Evolutionary conservation across 2,329 filamentous ascomycete genomes (phyloP).

Genomic region (Diaporthe citrichinensis): DNA sequence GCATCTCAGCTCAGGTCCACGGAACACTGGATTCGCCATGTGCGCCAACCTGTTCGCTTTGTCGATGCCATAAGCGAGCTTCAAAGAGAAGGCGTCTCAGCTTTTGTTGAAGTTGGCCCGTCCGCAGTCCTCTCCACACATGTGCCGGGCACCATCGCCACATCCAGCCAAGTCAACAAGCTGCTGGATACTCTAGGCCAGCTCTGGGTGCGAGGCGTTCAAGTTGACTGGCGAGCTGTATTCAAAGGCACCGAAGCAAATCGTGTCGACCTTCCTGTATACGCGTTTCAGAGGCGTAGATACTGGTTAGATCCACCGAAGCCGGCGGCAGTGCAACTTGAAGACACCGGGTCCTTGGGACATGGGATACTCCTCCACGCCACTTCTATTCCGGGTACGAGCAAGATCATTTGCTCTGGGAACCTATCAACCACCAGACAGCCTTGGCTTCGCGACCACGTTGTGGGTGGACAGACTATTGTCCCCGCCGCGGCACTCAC

Average conservation of each 20-base stretch:
- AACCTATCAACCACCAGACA: not conserved
- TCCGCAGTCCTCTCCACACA: slow-evolving; percentile 10
- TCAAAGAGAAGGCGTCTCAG: not conserved
- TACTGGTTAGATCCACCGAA: slow-evolving; percentile 22
- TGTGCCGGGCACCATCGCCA: slow-evolving; percentile 8
- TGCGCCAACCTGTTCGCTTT: slow-evolving; percentile 27
- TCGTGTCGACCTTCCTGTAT: slow-evolving; percentile 12
- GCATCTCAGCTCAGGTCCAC: not conserved
- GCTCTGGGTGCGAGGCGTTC: slow-evolving; percentile 21
- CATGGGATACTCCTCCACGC: not conserved
- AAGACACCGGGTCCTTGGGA: not conserved
- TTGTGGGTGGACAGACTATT: not conserved
- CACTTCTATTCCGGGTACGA: not conserved
- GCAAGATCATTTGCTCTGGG: not conserved
- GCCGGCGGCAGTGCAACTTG: not conserved
- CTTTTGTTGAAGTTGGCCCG: slow-evolving; percentile 20
- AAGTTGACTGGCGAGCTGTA: slow-evolving; percentile 10
- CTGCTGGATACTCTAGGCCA: slow-evolving; percentile 4
- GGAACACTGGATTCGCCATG: slow-evolving; percentile 8
- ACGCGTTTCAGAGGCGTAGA: slow-evolving; percentile 23
- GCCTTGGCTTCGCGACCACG: slow-evolving; percentile 8
- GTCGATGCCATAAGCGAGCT: not conserved
- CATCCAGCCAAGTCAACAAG: not conserved
- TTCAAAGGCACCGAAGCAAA: not conserved
- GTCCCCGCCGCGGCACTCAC: not conserved